These are phyloP conservation scores for Colletotrichum sp. DNA, from an alignment of 2,329 filamentous ascomycete species.

Conservation along the genomic window DNA sequence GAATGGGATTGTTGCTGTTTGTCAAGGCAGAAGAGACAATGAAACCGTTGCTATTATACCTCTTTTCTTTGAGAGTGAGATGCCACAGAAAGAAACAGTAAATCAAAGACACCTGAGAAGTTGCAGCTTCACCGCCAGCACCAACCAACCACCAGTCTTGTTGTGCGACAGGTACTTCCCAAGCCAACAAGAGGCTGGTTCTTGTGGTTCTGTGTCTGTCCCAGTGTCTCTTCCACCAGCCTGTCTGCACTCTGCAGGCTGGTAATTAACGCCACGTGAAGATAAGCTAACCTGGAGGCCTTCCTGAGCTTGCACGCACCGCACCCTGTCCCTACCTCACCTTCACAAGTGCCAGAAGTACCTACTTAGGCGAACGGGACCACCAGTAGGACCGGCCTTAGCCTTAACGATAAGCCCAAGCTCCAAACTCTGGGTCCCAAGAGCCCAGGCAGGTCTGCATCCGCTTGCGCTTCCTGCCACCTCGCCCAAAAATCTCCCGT, in stretches of 20 bases:
- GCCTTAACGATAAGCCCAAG: constrained; percentile 14
- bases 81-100: not conserved
- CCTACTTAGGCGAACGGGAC: not conserved
- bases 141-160: not conserved
- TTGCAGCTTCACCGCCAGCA: constrained; percentile 9
- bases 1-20: not conserved
- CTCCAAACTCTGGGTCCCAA: not conserved
- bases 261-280: constrained; percentile 9
- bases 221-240: not conserved
- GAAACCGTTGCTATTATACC: not conserved
- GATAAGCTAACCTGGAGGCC: constrained; percentile 4
- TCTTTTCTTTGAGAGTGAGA: not conserved
- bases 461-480: constrained; percentile 20
- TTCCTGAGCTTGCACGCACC: not conserved
- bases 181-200: not conserved
- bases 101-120: not conserved
- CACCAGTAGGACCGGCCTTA: not conserved
- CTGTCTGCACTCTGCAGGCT: not conserved
- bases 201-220: not conserved
- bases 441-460: not conserved
- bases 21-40: not conserved
- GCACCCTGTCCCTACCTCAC: not conserved
- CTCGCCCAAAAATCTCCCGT: constrained; percentile 16
- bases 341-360: not conserved
- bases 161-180: not conserved